Base-by-base conservation (phyloP, 495 filamentous ascomycete species). In the Penicillium herquei region DNA sequence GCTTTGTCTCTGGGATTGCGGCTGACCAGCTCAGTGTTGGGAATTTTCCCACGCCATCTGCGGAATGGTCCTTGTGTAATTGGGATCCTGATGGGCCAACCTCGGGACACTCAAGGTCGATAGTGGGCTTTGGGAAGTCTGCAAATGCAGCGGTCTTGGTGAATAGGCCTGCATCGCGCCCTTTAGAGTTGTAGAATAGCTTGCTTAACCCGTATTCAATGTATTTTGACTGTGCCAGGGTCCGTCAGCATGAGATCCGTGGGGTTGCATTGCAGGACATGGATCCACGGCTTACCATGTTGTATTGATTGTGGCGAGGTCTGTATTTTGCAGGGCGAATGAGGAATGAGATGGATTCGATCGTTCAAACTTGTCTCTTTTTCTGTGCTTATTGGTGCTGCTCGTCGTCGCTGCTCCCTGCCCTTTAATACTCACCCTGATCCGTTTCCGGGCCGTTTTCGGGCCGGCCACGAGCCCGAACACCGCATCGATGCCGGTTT, bases 141-240 rank as follows among this genome's bases (percentile, higher is more conserved):
- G 67, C 50, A 52, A 84, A 83, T 7, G 77, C 71, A 0, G 76
- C 65, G 30, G 60, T 54, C 35, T 68, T 75, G 52, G 63, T 76
- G 62, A 83, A 80, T 37, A 78, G 71, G 43, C 77, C 75, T 35
- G 58, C 70, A 51, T 81, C 75, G 18, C 65, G 78, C 33, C 72
- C 76, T 58, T 67, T 71, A 51, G 62, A 61, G 54, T 61, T 71
- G 40, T 61, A 60, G 21, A 69, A 49, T 43, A 71, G 56, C 10
- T 60, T 72, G 51, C 71, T 61, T 39, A 79, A 35, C 14, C 61
- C 55, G 51, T 72, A 69, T 54, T 80, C 72, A 46, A 80, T 52
- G 49, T 63, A 69, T 51, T 62, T 66, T 57, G 54, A 54, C 49
- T 58, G 41, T 16, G 21, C 6, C 3, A 10, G 10, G 31, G 2